Evolutionary conservation across 768 basidiomycete genomes (phyloP), one percentile per base, ranked within the genome.

Genomic region (Leucocoprinus birnbaumii): DNA sequence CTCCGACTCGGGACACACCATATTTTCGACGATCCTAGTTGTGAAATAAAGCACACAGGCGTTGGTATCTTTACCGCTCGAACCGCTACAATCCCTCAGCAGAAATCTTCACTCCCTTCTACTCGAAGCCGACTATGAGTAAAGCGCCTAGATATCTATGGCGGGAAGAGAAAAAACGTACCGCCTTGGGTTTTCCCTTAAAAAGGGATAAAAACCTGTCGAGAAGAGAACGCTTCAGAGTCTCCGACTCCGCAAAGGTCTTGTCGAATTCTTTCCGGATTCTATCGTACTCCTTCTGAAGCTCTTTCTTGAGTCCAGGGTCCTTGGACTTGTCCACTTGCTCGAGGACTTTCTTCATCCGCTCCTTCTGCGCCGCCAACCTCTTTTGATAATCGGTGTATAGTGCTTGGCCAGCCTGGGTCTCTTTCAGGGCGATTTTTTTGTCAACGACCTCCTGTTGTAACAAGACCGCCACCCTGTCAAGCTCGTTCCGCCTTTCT

Each of bases 371-470:
- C 22, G 63, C 57, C 22, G 58, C 58, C 19, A 72, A 59, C 10
- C 63, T 53, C 43, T 61, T 63, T 34, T 67, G 64, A 21, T 69
- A 57, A 0, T 61, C 53, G 25, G 47, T 59, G 43, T 67, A 64
- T 3, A 71, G 42, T 1, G 68, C 59, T 22, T 62, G 62, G 16
- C 68, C 70, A 9, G 69, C 70, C 16, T 67, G 58, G 0, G 70
- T 70, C 55, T 70, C 68, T 19, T 63, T 60, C 40, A 70, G 59
- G 6, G 55, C 44, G 45, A 61, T 65, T 16, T 56, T 53, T 18
- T 68, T 57, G 24, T 71, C 65, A 19, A 70, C 67, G 26, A 70
- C 52, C 50, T 71, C 70, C 51, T 67, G 61, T 55, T 70, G 70
- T 43, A 71, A 55, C 31, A 64, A 61, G 18, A 68, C 58, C 11